Evolutionary conservation across 495 filamentous ascomycete species (phyloP).

Genomic region (Penicillium canariense): DNA sequence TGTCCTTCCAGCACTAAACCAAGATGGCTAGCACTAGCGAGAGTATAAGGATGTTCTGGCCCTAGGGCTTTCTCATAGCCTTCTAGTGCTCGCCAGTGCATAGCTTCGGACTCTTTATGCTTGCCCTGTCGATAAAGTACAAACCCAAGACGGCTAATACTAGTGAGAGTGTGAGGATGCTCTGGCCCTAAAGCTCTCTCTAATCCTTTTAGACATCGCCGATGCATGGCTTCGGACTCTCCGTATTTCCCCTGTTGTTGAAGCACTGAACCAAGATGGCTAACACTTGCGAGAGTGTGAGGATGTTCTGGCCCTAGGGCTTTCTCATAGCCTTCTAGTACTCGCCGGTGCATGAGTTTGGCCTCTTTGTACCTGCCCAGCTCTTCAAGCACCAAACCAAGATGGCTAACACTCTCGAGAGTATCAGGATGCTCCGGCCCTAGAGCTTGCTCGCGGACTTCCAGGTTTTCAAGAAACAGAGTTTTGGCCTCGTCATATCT

Average conservation of each 20-base stretch:
- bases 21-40: neutral
- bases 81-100: neutral
- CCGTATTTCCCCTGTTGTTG: neutral
- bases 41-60: neutral
- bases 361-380: neutral
- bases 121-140: neutral
- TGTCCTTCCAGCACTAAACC: neutral
- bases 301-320: conserved; percentile 4
- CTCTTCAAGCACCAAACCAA: neutral
- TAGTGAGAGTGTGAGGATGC: neutral
- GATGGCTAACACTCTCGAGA: neutral
- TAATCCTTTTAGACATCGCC: neutral
- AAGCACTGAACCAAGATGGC: neutral
- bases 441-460: neutral
- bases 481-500: neutral
- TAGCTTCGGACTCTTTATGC: neutral
- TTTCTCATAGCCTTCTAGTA: neutral
- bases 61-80: neutral
- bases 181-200: neutral
- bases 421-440: neutral
- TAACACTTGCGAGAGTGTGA: conserved; percentile 1
- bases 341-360: neutral
- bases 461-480: neutral
- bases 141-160: neutral
- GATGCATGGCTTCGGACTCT: neutral